A percentile compares a stretch with the other conserved stretches of the same genome.
These are phyloP conservation scores for Amoebophrya sp. DNA, from an alignment of 169 alveolate genomes.

Conservation along the genomic window DNA sequence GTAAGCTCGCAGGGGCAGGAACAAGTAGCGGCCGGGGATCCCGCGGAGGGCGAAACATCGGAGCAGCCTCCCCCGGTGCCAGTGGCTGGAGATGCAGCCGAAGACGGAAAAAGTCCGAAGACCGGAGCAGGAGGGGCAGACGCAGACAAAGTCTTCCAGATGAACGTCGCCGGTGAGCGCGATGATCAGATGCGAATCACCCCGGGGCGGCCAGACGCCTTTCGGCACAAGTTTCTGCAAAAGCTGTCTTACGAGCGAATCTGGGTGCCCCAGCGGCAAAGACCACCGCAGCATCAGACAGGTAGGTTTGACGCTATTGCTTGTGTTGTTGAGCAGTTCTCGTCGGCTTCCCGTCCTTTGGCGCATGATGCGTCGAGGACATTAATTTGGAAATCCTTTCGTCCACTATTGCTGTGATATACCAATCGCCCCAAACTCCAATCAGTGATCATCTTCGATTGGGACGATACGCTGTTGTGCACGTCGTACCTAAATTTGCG, in stretches of 20 bases:
- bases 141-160: background rate
- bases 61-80: too few species aligned
- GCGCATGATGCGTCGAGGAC: background rate
- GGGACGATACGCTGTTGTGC: slow-evolving; percentile 87
- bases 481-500: slow-evolving; percentile 57
- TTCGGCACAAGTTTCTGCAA: slow-evolving; percentile 9
- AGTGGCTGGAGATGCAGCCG: too few species aligned
- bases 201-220: slow-evolving; percentile 9
- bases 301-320: slow-evolving; percentile 11
- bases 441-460: slow-evolving; percentile 69
- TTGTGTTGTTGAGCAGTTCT: background rate
- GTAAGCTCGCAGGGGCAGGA: too few species aligned
- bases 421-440: too few species aligned
- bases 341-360: too few species aligned
- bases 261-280: slow-evolving; percentile 37
- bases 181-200: too few species aligned
- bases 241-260: slow-evolving; percentile 13
- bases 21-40: too few species aligned
- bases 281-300: slow-evolving; percentile 44
- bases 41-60: too few species aligned
- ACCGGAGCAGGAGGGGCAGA: too few species aligned
- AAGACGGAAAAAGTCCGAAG: too few species aligned
- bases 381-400: too few species aligned
- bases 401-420: background rate
- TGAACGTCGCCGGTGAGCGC: background rate